These are phyloP conservation scores for Penicillium lividum DNA, from an alignment of 495 filamentous ascomycete genomes.

Conservation along the genomic window DNA sequence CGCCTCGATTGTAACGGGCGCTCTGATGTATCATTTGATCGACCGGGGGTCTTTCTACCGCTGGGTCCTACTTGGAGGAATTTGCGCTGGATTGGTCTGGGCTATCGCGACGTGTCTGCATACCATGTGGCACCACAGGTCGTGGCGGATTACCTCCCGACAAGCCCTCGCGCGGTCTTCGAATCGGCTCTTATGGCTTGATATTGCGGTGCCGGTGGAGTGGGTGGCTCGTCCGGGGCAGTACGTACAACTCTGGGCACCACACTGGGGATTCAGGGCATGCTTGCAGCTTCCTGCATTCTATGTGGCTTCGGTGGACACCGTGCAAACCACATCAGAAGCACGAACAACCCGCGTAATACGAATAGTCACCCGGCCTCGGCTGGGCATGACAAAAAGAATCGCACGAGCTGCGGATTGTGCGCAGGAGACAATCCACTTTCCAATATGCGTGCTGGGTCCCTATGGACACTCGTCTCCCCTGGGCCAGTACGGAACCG, in stretches of 20 bases:
- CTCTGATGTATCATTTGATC: conserved; percentile 10
- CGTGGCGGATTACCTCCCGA: conserved; percentile 1
- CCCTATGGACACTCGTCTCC: not conserved
- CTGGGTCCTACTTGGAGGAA: conserved; percentile 13
- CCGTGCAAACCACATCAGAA: not conserved
- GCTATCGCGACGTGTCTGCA: conserved; percentile 1
- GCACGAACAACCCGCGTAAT: not conserved
- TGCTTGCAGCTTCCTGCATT: conserved; percentile 10
- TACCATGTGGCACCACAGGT: conserved; percentile 9
- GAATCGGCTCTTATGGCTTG: conserved; percentile 12
- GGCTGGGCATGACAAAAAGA: not conserved
- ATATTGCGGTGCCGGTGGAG: conserved; percentile 7
- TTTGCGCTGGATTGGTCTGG: conserved; percentile 1
- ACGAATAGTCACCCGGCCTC: not conserved
- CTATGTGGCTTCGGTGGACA: conserved; percentile 10
- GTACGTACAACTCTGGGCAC: conserved; percentile 14
- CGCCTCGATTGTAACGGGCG: not conserved
- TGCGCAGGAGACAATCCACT: not conserved
- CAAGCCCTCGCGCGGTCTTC: conserved; percentile 2
- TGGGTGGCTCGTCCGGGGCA: conserved; percentile 8
- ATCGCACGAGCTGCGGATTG: not conserved
- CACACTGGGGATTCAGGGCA: conserved; percentile 4
- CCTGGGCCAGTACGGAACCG: not conserved
- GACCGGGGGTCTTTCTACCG: conserved; percentile 1
- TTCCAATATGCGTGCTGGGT: not conserved